Percentiles rank a stretch among this genome's conserved stretches.
Conservation (phyloP, 2,329 filamentous ascomycete species). For the Colletotrichum orchidophilum region DNA sequence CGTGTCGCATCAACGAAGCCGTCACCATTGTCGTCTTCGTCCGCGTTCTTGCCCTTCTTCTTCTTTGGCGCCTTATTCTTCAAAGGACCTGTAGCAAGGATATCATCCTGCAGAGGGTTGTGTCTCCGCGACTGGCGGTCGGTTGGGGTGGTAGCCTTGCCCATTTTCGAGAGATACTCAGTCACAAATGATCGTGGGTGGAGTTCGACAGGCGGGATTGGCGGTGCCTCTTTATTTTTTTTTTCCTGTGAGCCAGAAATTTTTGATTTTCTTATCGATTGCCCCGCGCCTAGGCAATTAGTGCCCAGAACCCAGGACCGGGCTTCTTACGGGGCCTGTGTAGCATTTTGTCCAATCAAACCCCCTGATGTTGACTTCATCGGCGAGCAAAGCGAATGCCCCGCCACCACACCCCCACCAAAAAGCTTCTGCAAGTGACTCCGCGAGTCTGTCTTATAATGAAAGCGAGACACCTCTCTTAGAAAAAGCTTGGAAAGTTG, state of each 20-base stretch:
- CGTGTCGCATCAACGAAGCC: conserved; percentile 87
- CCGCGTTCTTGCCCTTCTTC: conserved; percentile 72
- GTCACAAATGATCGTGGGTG: conserved; percentile 9
- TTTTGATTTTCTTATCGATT: conserved; percentile 47
- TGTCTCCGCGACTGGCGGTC: conserved; percentile 74
- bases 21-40: conserved; percentile 69
- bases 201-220: conserved; percentile 21
- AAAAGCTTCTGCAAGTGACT: conserved; percentile 35
- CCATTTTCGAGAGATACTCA: conserved; percentile 65
- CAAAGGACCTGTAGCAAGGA: conserved; percentile 75
- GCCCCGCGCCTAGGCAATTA: conserved; percentile 36
- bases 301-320: conserved; percentile 32
- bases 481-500: conserved; percentile 14
- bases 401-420: conserved; percentile 33
- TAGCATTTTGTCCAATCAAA: conserved; percentile 21
- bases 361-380: conserved; percentile 26
- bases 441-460: conserved; percentile 27
- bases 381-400: conserved; percentile 28
- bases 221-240: conserved; percentile 21
- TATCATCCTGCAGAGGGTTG: conserved; percentile 90
- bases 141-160: conserved; percentile 75
- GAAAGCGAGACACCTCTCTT: conserved; percentile 20
- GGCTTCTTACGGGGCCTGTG: neutral
- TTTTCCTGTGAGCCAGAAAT: conserved; percentile 29
- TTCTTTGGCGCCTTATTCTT: conserved; percentile 80